phyloP scores from a whole-genome alignment of 768 basidiomycete species.

The Pleurotus citrinopileatus region DNA sequence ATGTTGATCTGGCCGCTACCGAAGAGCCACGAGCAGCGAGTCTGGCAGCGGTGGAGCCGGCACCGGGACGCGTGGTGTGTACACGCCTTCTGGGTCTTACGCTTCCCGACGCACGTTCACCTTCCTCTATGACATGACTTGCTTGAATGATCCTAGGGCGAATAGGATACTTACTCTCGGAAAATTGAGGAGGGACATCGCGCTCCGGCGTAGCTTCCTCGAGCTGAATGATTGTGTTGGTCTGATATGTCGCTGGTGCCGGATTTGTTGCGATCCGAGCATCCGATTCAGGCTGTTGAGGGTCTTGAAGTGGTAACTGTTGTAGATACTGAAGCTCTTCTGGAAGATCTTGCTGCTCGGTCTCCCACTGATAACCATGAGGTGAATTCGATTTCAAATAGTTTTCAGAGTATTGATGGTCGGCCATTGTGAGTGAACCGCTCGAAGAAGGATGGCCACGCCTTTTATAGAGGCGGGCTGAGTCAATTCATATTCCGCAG shows the following conservation, averaged over 20 bases:
- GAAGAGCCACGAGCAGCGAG: slow-evolving; percentile 12
- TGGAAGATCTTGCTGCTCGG: slow-evolving; percentile 26
- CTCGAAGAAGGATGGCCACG: neutral
- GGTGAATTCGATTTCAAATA: slow-evolving; percentile 2
- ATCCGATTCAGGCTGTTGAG: slow-evolving; percentile 22
- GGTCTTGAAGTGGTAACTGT: slow-evolving; percentile 24
- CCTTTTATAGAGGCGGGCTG: neutral
- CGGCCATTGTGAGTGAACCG: neutral
- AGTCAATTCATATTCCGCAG: neutral
- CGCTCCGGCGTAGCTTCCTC: neutral
- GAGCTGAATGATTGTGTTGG: neutral
- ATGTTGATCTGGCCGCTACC: slow-evolving; percentile 19
- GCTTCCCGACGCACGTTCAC: neutral
- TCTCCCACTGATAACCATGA: slow-evolving; percentile 29
- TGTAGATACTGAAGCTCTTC: slow-evolving; percentile 8
- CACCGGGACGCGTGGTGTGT: slow-evolving; percentile 18
- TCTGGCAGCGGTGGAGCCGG: slow-evolving; percentile 17
- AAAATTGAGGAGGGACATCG: no score
- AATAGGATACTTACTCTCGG: neutral
- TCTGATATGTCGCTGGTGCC: slow-evolving; percentile 14
- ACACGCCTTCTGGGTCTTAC: slow-evolving; percentile 18
- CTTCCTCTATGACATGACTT: neutral
- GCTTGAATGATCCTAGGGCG: neutral
- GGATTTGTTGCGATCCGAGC: slow-evolving; percentile 23
- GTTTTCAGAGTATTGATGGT: neutral